Evolutionary conservation across 768 basidiomycete genomes (phyloP), one percentile per base, ranked within the genome.

Genomic region (Neoboletus magnificus): DNA sequence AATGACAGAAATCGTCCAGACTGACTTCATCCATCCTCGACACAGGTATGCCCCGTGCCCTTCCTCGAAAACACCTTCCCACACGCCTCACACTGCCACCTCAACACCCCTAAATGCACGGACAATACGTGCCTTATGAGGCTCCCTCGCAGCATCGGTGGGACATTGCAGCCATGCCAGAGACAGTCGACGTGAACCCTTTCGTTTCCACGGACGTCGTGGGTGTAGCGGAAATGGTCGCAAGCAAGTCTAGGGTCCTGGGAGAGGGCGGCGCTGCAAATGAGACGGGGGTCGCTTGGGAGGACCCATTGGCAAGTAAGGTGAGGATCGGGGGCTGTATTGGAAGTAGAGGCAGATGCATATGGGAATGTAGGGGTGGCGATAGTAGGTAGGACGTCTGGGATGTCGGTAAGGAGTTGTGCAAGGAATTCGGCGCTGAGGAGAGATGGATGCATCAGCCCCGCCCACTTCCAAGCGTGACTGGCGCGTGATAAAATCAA

Each of bases 91-190:
- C 63, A 64, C 2, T 16, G 40, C 63, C 63, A 64, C 29, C 18
- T 45, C 36, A 65, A 20, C 16, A 64, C 3, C 1, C 44, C 40
- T 25, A 66, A 8, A 37, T 66, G 64, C 1, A 66, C 59, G 0
- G 62, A n/a, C 46, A 58, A 44, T 20, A 66, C n/a, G 35, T 66
- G 64, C 0, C 64, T 48, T 18, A 59, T 39, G 1, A 66, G n/a
- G 36, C 62, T 66, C 2, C 64, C 65, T 6, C 64, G 44, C 5
- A 57, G 56, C 64, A 66, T 66, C 6, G 54, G 64, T 0, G 55
- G 15, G 1, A 9, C 52, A 0, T n/a, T 11, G 36, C 64, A 66
- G n/a, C 50, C 44, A 3, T n/a, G 45, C 64, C 64, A 66, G 10
- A 2, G 22, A 33, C 64, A 66, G 18, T 0, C 1, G 2, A 61